phyloP scores from a whole-genome alignment of 768 basidiomycete genomes.

The Suillus fuscotomentosus region DNA sequence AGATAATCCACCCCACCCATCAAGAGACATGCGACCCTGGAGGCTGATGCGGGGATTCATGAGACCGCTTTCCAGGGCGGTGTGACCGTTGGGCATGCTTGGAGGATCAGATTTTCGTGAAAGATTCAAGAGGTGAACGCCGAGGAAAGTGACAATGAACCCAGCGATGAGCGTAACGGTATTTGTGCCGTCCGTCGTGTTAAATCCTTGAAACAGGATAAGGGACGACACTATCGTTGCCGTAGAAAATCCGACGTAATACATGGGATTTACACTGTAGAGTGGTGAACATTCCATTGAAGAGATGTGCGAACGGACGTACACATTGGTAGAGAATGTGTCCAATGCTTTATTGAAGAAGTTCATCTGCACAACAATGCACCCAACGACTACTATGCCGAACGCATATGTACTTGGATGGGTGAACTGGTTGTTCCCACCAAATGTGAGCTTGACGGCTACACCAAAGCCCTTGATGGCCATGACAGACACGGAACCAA shows the following conservation, averaged over 20 bases:
- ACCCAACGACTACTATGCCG: constrained; percentile 73
- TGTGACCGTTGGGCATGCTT: constrained; percentile 42
- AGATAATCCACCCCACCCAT: constrained; percentile 59
- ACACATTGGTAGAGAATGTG: constrained; percentile 97
- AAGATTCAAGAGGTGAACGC: constrained; percentile 91
- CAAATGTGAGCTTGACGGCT: constrained; percentile 90
- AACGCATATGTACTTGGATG: constrained; percentile 97
- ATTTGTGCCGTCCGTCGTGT: constrained; percentile 79
- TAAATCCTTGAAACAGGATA: constrained; percentile 97
- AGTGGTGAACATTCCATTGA: not conserved
- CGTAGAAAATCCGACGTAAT: constrained; percentile 95
- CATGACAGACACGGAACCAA: constrained; percentile 98
- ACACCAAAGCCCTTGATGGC: constrained; percentile 98
- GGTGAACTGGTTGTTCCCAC: constrained; percentile 92
- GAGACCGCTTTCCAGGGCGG: constrained; percentile 61
- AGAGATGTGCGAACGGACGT: constrained; percentile 32
- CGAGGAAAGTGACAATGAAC: constrained; percentile 91
- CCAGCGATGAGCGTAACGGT: constrained; percentile 87
- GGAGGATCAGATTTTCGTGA: constrained; percentile 59
- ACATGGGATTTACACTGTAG: constrained; percentile 91
- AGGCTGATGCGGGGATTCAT: constrained; percentile 80
- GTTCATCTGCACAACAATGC: constrained; percentile 92
- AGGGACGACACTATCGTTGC: constrained; percentile 92
- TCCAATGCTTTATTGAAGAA: constrained; percentile 99
- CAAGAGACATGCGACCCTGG: constrained; percentile 77